phyloP scores from a whole-genome alignment of 1,284 basidiomycete genomes.

The Malassezia vespertilionis region DNA sequence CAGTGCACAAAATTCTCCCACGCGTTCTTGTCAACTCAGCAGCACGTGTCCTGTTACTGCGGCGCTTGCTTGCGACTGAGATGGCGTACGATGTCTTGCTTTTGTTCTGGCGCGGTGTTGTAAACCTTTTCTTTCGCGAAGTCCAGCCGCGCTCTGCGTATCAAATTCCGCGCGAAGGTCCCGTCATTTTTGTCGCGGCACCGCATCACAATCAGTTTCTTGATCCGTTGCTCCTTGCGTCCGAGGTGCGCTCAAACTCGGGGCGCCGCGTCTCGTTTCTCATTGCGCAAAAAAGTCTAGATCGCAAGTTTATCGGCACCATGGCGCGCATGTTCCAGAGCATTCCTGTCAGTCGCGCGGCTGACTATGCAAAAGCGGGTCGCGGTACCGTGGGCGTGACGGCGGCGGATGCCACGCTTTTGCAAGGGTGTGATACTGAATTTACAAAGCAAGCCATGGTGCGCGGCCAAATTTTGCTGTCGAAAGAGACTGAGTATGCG shows the following conservation, averaged over 20 bases:
- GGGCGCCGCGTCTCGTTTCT: conserved; percentile 75
- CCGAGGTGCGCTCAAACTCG: conserved; percentile 73
- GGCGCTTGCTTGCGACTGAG: conserved; percentile 40
- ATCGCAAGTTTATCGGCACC: conserved; percentile 67
- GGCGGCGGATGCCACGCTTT: conserved; percentile 51
- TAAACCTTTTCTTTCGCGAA: conserved; percentile 94
- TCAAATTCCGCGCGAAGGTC: conserved; percentile 78
- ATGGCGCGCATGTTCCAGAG: conserved; percentile 70
- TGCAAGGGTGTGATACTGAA: conserved; percentile 67
- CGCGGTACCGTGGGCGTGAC: conserved; percentile 59
- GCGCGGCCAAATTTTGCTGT: conserved; percentile 75
- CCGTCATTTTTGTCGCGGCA: conserved; percentile 90
- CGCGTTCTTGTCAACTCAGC: conserved; percentile 26
- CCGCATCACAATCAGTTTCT: conserved; percentile 98
- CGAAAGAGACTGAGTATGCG: conserved; percentile 67
- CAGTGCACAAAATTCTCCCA: conserved; percentile 33
- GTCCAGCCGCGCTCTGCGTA: conserved; percentile 81
- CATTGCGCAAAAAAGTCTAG: conserved; percentile 84
- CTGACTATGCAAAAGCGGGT: conserved; percentile 72
- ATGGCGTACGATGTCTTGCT: conserved; percentile 48
- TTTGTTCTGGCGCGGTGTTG: conserved; percentile 59
- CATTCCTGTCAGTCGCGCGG: conserved; percentile 74
- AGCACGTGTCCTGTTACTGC: conserved; percentile 27
- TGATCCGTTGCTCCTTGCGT: conserved; percentile 77
- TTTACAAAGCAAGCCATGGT: conserved; percentile 69